phyloP scores from a whole-genome alignment of 768 basidiomycete species.

The Tricholoma flavovirens region DNA sequence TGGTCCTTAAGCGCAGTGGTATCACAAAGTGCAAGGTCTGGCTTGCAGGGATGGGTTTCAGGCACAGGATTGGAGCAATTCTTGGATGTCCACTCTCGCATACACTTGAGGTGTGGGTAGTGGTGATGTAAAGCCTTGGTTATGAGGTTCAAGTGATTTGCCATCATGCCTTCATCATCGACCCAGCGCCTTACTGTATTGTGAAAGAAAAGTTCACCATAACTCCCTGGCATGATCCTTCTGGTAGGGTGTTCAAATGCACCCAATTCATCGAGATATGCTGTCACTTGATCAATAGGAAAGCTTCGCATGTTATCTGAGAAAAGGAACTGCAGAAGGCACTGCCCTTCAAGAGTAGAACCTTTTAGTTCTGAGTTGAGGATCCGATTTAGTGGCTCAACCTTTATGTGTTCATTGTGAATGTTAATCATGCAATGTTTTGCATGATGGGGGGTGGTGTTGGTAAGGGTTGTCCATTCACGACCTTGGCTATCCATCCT shows the following conservation, averaged over 20 bases:
- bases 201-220: not conserved
- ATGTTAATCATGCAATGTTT: not conserved
- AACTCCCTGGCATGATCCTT: not conserved
- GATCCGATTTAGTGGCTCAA: not conserved
- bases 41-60: not conserved
- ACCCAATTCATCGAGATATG: not conserved
- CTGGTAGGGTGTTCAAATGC: not conserved
- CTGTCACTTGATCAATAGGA: not conserved
- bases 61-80: not conserved
- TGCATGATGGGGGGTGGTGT: not conserved
- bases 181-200: not conserved
- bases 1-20: not conserved
- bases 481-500: not conserved
- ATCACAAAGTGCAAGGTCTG: not conserved
- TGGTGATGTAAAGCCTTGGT: not conserved
- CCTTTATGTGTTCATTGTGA: not conserved
- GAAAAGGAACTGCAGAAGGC: not conserved
- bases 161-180: not conserved
- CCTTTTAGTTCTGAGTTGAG: not conserved
- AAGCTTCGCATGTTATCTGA: not conserved
- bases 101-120: not conserved
- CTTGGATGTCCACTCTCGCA: not conserved
- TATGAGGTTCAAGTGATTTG: not conserved
- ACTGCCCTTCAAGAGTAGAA: not conserved
- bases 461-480: not conserved